A percentile compares a stretch with the other conserved stretches of the same genome.
Conservation (phyloP, 345 rosid species). For the Syzygium aromaticum region DNA sequence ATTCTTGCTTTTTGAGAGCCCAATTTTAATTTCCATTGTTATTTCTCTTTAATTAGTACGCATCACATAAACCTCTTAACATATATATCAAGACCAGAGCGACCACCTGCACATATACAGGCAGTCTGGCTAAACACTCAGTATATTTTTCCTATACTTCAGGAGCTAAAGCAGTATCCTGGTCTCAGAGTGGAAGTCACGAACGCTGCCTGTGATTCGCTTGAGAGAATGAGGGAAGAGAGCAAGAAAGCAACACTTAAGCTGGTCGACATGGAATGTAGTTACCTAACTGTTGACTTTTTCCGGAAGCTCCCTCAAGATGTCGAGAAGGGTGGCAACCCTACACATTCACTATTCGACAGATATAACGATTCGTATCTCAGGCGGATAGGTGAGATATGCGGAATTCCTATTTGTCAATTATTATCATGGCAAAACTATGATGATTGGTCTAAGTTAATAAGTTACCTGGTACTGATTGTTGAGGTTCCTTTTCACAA, state of each 20-base stretch:
- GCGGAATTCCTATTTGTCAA: neutral
- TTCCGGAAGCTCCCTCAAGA: conserved; percentile 99
- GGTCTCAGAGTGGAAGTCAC: conserved; percentile 85
- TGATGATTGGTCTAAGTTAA: neutral
- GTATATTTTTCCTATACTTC: neutral
- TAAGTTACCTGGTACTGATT: neutral
- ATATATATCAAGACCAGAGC: neutral
- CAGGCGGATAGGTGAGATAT: conserved; percentile 73
- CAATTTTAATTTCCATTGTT: neutral
- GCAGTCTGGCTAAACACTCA: neutral
- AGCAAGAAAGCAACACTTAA: conserved; percentile 91
- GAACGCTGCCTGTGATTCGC: conserved; percentile 88
- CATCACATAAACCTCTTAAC: neutral
- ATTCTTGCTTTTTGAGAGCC: neutral
- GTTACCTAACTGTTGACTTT: conserved; percentile 93
- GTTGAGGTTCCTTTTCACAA: neutral
- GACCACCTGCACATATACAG: neutral
- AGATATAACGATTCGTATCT: conserved; percentile 89
- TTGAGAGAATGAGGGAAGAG: conserved; percentile 81
- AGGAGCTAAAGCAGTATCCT: conserved; percentile 98
- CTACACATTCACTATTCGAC: conserved; percentile 90
- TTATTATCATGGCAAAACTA: neutral
- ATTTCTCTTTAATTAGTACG: neutral
- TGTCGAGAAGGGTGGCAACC: conserved; percentile 96
- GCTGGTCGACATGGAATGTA: conserved; percentile 92